These are phyloP conservation scores for Boletus vermiculosoides DNA, from an alignment of 768 basidiomycete species.

Conservation along the genomic window DNA sequence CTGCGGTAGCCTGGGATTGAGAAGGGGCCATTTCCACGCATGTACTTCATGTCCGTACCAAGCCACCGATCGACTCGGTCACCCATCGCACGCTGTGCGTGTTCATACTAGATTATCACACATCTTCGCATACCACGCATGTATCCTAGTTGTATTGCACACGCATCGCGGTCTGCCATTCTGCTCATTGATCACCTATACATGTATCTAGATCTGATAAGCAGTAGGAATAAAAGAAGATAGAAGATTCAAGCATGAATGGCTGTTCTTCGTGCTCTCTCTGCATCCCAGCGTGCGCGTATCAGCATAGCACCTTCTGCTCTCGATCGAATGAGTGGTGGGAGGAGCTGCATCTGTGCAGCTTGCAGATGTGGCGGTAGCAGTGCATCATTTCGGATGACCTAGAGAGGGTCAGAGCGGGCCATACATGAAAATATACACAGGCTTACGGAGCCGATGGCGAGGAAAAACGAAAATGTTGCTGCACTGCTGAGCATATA, in stretches of 20 bases:
- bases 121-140: slow-evolving; percentile 17
- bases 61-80: slow-evolving; percentile 22
- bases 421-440: slow-evolving; percentile 5
- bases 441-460: slow-evolving; percentile 79
- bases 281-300: slow-evolving; percentile 73
- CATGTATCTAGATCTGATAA: slow-evolving; percentile 17
- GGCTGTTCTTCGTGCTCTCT: slow-evolving; percentile 37
- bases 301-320: slow-evolving; percentile 69
- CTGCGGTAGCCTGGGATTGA: background rate
- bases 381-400: slow-evolving; percentile 79
- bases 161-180: slow-evolving; percentile 7
- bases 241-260: slow-evolving; percentile 10
- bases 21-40: slow-evolving; percentile 1
- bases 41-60: slow-evolving; percentile 16
- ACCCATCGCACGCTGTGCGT: slow-evolving; percentile 26
- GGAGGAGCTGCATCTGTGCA: slow-evolving; percentile 55
- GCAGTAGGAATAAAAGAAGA: slow-evolving; percentile 3
- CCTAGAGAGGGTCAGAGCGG: slow-evolving; percentile 45
- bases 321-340: slow-evolving; percentile 59
- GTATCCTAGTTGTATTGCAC: slow-evolving; percentile 19
- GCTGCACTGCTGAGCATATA: slow-evolving; percentile 99
- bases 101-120: slow-evolving; percentile 13
- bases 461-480: slow-evolving; percentile 96
- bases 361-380: slow-evolving; percentile 63
- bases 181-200: slow-evolving; percentile 10